These are phyloP conservation scores for Fusarium sterilihyphosum DNA, from an alignment of 2,329 filamentous ascomycete genomes.

Conservation along the genomic window DNA sequence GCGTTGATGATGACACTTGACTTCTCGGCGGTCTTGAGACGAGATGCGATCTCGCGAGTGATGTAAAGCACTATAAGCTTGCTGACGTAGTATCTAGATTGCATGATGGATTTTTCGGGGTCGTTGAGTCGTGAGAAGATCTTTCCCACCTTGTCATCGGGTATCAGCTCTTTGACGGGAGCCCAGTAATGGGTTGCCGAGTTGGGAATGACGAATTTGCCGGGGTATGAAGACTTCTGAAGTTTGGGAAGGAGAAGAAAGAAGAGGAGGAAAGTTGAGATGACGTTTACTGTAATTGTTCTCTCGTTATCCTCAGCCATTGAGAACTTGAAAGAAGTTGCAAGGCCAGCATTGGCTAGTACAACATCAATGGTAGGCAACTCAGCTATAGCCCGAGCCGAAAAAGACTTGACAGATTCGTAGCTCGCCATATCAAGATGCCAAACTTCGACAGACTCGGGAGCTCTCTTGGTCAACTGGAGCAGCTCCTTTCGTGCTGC, in stretches of 20 bases:
- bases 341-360: slow-evolving; percentile 56
- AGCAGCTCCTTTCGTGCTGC: slow-evolving; percentile 50
- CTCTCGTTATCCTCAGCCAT: slow-evolving; percentile 58
- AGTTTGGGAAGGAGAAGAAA: slow-evolving; percentile 38
- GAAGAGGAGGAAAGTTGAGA: slow-evolving; percentile 37
- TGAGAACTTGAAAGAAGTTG: slow-evolving; percentile 47
- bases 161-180: slow-evolving; percentile 36
- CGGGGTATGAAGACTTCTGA: slow-evolving; percentile 33
- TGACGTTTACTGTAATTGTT: slow-evolving; percentile 52
- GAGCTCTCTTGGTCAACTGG: neutral
- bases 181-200: slow-evolving; percentile 42
- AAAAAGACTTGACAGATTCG: slow-evolving; percentile 55
- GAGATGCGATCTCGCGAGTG: slow-evolving; percentile 44
- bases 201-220: slow-evolving; percentile 37
- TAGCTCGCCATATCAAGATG: slow-evolving; percentile 58
- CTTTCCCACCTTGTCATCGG: neutral
- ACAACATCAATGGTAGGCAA: slow-evolving; percentile 56
- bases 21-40: slow-evolving; percentile 1
- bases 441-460: slow-evolving; percentile 56
- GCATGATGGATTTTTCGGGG: slow-evolving; percentile 41
- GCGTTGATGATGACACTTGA: slow-evolving; percentile 48
- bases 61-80: slow-evolving; percentile 47
- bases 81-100: slow-evolving; percentile 44
- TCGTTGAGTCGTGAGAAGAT: slow-evolving; percentile 48
- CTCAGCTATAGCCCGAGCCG: slow-evolving; percentile 14